Percentiles rank a stretch among this genome's conserved stretches.
phyloP scores from a whole-genome alignment of 1,139 yeast genomes.

The Komagataea norvegica region DNA sequence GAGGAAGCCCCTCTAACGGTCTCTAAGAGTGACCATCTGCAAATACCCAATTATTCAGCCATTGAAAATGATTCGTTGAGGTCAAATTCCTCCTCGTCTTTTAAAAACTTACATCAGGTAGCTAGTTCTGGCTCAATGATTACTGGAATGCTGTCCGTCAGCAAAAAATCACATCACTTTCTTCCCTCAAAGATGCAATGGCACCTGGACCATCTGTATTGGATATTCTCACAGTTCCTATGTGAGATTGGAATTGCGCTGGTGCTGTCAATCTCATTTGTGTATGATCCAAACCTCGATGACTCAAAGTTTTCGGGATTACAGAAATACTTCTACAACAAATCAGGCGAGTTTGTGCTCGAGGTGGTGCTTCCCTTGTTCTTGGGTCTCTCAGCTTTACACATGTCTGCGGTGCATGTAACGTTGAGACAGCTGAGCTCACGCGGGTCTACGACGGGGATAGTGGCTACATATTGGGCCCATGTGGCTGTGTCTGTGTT shows the following conservation, averaged over 20 bases:
- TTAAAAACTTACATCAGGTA: not conserved
- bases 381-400: slow-evolving; percentile 14
- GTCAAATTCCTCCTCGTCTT: not conserved
- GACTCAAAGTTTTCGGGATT: slow-evolving; percentile 16
- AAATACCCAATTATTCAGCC: not conserved
- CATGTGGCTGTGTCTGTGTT: no score
- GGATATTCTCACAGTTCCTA: slow-evolving; percentile 10
- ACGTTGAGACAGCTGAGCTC: slow-evolving; percentile 4
- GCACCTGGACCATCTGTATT: slow-evolving; percentile 5
- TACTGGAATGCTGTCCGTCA: slow-evolving; percentile 1
- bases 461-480: slow-evolving; percentile 2
- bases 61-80: not conserved
- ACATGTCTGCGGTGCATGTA: slow-evolving; percentile 2
- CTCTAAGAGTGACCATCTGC: no score
- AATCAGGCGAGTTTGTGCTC: slow-evolving; percentile 14
- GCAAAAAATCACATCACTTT: not conserved
- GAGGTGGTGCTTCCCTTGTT: slow-evolving; percentile 20
- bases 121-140: not conserved
- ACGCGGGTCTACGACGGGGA: not conserved
- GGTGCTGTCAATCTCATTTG: slow-evolving; percentile 23
- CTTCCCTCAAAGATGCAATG: slow-evolving; percentile 2
- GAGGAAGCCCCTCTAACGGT: not conserved
- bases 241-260: slow-evolving; percentile 22
- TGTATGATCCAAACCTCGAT: slow-evolving; percentile 21
- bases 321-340: slow-evolving; percentile 21